These are phyloP conservation scores for Cladosporium sp. DNA, from an alignment of 2,329 filamentous ascomycete species.

Conservation along the genomic window DNA sequence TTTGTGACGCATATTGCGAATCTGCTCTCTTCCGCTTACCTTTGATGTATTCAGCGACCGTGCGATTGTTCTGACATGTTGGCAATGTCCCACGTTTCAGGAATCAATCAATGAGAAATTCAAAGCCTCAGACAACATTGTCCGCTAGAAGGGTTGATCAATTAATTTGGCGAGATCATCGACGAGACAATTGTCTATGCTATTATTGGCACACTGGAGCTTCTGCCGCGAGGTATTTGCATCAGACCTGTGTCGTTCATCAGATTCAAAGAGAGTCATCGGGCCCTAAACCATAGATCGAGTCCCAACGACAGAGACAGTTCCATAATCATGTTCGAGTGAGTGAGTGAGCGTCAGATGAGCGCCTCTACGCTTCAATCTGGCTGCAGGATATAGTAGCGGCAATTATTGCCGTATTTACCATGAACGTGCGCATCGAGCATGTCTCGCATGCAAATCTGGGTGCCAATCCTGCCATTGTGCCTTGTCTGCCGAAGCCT, in stretches of 20 bases:
- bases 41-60: not conserved
- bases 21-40: not conserved
- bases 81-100: not conserved
- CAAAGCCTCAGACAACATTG: not conserved
- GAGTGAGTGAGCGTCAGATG: not conserved
- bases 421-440: not conserved
- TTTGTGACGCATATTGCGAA: constrained; percentile 5
- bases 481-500: not conserved
- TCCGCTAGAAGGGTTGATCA: not conserved
- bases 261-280: too few relatives aligned
- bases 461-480: not conserved
- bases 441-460: not conserved
- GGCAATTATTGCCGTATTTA: not conserved
- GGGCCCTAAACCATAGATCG: too few relatives aligned
- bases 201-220: not conserved
- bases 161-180: not conserved
- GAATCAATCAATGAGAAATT: not conserved
- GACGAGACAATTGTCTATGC: not conserved
- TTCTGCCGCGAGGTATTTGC: not conserved
- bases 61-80: not conserved
- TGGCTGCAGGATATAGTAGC: not conserved
- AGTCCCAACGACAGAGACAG: too few relatives aligned
- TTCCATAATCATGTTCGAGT: too few relatives aligned
- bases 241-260: too few relatives aligned
- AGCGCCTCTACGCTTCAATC: not conserved